A percentile compares a stretch with the other conserved stretches of the same genome.
These are phyloP conservation scores for Globisporangium ultimum DNA, from an alignment of 352 stramenopile genomes.

Conservation along the genomic window DNA sequence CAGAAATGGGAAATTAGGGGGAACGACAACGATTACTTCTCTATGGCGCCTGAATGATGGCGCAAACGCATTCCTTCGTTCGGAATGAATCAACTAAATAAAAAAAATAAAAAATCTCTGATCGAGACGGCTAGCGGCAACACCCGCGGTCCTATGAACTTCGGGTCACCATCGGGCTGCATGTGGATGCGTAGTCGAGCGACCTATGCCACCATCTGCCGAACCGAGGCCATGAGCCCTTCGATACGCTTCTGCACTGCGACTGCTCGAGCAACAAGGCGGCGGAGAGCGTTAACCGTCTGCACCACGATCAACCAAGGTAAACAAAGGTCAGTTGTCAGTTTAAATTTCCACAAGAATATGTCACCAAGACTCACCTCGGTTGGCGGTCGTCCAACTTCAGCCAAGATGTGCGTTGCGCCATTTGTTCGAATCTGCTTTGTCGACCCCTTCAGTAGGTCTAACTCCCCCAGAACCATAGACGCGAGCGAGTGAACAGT, in stretches of 20 bases:
- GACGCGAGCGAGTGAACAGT: slow-evolving; percentile 39
- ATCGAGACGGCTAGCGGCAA: too few relatives aligned
- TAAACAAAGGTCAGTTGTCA: background rate
- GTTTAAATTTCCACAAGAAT: too few relatives aligned
- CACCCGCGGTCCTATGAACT: too few relatives aligned
- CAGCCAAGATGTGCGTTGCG: slow-evolving; percentile 54
- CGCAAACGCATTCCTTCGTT: slow-evolving; percentile 15
- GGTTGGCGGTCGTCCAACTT: slow-evolving; percentile 39
- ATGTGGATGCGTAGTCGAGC: slow-evolving; percentile 1
- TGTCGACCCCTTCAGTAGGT: slow-evolving; percentile 50
- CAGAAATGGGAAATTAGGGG: background rate
- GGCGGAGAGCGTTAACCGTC: slow-evolving; percentile 39
- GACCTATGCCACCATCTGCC: slow-evolving; percentile 21
- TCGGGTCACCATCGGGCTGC: slow-evolving; percentile 1
- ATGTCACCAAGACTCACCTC: slow-evolving; percentile 18
- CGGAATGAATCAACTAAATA: slow-evolving; percentile 18
- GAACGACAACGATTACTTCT: slow-evolving; percentile 12
- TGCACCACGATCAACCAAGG: slow-evolving; percentile 8
- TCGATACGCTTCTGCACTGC: slow-evolving; percentile 53
- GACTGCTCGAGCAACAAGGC: slow-evolving; percentile 47
- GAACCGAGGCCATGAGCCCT: slow-evolving; percentile 24
- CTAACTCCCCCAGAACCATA: slow-evolving; percentile 45
- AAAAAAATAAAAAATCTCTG: slow-evolving; percentile 3
- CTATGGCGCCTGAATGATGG: slow-evolving; percentile 8
- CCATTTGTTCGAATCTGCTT: slow-evolving; percentile 68